phyloP scores from a whole-genome alignment of 306 rosid species.

The Myrica gale region DNA sequence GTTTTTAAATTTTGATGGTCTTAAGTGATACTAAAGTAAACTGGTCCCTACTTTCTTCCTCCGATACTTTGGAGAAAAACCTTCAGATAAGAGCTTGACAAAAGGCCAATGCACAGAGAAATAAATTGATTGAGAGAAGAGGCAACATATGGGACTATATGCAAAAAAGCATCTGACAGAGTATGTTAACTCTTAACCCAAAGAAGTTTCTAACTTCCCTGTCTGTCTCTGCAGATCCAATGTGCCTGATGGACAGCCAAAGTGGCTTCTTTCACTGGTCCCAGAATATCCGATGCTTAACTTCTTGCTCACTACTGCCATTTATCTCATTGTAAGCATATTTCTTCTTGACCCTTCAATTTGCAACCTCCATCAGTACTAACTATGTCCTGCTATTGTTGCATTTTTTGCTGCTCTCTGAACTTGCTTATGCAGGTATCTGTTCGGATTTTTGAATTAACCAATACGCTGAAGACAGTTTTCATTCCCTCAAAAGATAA shows the following conservation, averaged over 20 bases:
- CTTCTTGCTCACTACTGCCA: slow-evolving; percentile 90
- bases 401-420: slow-evolving; percentile 28
- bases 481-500: slow-evolving; percentile 87
- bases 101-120: not conserved
- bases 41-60: not conserved
- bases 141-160: slow-evolving; percentile 7
- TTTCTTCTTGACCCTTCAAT: slow-evolving; percentile 24
- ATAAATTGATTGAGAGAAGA: not conserved
- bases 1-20: not conserved
- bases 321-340: slow-evolving; percentile 68
- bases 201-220: slow-evolving; percentile 13
- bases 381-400: not conserved
- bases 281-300: slow-evolving; percentile 93
- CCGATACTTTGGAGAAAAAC: not conserved
- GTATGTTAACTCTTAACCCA: not conserved
- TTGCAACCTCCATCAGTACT: slow-evolving; percentile 17
- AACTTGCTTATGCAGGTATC: slow-evolving; percentile 65
- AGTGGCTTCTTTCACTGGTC: slow-evolving; percentile 96
- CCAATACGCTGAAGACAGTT: slow-evolving; percentile 76
- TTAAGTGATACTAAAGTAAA: not conserved
- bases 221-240: slow-evolving; percentile 62
- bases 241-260: slow-evolving; percentile 92
- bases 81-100: not conserved
- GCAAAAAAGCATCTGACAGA: not conserved
- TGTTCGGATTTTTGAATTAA: slow-evolving; percentile 83